Evolutionary conservation across 176 grass and related monocot genomes (phyloP).

Genomic region (Eragrostis nindensis): DNA sequence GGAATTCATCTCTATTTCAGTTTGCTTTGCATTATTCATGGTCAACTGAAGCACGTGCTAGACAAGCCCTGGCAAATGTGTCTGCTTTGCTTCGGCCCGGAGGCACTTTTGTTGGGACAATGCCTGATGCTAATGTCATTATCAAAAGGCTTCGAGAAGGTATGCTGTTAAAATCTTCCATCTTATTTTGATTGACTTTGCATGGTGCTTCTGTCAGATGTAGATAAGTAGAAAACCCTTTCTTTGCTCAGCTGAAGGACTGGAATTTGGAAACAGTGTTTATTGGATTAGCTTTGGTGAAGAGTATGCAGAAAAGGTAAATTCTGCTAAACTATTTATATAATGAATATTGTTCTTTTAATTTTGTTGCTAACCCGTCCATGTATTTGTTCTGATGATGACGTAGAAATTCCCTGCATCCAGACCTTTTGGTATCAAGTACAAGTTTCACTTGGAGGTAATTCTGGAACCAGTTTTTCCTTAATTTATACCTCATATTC

Average conservation of each 20-base stretch:
- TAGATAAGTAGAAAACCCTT: conserved; percentile 30
- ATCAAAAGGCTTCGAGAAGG: conserved; percentile 92
- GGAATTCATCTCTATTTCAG: conserved; percentile 50
- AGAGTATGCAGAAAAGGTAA: conserved; percentile 73
- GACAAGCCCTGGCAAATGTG: conserved; percentile 82
- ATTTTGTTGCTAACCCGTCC: conserved; percentile 28
- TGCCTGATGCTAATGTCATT: conserved; percentile 95
- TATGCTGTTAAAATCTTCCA: conserved; percentile 31
- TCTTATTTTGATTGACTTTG: conserved; percentile 32
- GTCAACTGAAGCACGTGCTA: conserved; percentile 91
- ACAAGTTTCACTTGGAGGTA: conserved; percentile 98
- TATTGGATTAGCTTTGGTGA: conserved; percentile 87
- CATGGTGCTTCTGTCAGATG: conserved; percentile 22
- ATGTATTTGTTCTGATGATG: conserved; percentile 27
- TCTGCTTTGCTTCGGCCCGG: conserved; percentile 93
- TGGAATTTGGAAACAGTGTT: conserved; percentile 94
- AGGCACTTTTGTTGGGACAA: conserved; percentile 88
- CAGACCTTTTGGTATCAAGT: conserved; percentile 89
- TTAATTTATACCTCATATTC: conserved; percentile 16
- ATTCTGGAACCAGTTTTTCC: conserved; percentile 11
- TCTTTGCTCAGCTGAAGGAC: conserved; percentile 76
- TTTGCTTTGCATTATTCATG: conserved; percentile 98
- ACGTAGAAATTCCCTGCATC: conserved; percentile 84
- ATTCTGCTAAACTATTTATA: conserved; percentile 19
- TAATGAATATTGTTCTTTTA: conserved; percentile 11